phyloP scores from a whole-genome alignment of 441 rosid genomes.

The Pelargonium hybrid region DNA sequence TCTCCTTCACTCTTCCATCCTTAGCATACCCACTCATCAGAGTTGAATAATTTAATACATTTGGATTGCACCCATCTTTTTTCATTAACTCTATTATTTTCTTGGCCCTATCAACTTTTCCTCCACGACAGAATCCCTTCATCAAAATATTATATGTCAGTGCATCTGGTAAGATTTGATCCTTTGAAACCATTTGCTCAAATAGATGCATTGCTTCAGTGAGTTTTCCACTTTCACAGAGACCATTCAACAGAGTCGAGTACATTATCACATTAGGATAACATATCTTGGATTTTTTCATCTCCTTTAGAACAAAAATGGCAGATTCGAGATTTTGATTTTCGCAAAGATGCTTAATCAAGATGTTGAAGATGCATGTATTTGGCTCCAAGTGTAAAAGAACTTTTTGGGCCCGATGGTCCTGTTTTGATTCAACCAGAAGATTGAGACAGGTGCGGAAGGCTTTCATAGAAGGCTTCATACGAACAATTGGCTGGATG shows the following conservation, averaged over 20 bases:
- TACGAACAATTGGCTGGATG: constrained; percentile 52
- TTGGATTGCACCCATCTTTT: constrained; percentile 63
- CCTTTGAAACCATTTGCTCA: constrained; percentile 74
- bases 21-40: constrained; percentile 61
- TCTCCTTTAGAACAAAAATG: constrained; percentile 53
- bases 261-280: constrained; percentile 74
- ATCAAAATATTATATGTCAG: constrained; percentile 60
- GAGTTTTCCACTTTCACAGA: constrained; percentile 48
- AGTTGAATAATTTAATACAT: constrained; percentile 54
- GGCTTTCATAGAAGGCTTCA: constrained; percentile 82
- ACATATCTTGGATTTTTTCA: constrained; percentile 47
- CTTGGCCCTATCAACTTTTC: constrained; percentile 59
- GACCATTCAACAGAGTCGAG: constrained; percentile 60
- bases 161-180: constrained; percentile 63
- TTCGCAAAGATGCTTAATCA: constrained; percentile 70
- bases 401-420: constrained; percentile 37
- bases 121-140: constrained; percentile 55
- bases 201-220: constrained; percentile 63
- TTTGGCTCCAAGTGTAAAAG: constrained; percentile 57
- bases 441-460: constrained; percentile 76
- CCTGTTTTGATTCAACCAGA: constrained; percentile 51
- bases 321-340: constrained; percentile 52
- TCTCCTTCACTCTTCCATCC: constrained; percentile 53
- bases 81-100: constrained; percentile 72
- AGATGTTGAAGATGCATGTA: constrained; percentile 73